Evolutionary conservation across 2,329 filamentous ascomycete species (phyloP).

Genomic region (Coniochaeta sp.): DNA sequence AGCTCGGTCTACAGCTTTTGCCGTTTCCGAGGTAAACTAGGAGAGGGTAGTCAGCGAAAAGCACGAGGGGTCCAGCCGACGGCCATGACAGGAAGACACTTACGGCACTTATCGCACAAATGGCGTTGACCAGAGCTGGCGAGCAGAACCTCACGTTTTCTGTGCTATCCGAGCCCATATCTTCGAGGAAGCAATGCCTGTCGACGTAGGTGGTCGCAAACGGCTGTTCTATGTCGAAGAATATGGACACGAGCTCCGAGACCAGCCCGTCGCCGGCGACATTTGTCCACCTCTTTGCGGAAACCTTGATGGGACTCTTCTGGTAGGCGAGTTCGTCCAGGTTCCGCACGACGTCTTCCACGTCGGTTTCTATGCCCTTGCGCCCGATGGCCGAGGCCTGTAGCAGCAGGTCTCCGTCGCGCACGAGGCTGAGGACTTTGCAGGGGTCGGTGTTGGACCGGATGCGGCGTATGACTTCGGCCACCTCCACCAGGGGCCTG

Average conservation of each 20-base stretch:
- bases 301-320: neutral
- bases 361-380: neutral
- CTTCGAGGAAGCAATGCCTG: neutral
- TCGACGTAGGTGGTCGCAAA: neutral
- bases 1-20: neutral
- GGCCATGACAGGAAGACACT: neutral
- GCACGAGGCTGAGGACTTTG: neutral
- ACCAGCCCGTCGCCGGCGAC: neutral
- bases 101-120: constrained; percentile 1
- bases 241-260: constrained; percentile 2
- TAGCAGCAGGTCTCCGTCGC: neutral
- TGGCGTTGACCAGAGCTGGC: neutral
- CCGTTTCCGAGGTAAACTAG: neutral
- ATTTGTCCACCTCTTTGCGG: neutral
- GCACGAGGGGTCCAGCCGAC: neutral
- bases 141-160: neutral
- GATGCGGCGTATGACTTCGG: constrained; percentile 1
- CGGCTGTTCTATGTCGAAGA: constrained; percentile 2
- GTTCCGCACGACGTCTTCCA: neutral
- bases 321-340: neutral
- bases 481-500: neutral
- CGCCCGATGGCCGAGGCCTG: neutral
- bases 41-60: neutral
- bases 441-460: neutral
- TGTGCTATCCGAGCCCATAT: neutral